phyloP scores from a whole-genome alignment of 768 basidiomycete genomes.

The Russula sp. region DNA sequence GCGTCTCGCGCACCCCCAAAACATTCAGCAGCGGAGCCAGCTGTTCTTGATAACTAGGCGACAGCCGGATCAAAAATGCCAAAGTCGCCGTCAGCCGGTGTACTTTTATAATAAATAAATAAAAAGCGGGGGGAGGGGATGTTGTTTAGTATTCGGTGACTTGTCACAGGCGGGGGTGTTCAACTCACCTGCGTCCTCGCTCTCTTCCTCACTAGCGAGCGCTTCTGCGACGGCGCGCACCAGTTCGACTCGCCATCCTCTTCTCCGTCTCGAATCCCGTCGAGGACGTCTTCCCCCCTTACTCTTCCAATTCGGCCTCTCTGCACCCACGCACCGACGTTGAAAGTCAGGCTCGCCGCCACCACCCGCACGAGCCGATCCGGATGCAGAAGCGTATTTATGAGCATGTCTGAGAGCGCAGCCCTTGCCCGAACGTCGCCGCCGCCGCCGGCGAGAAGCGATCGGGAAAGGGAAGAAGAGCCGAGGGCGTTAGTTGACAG shows the following conservation, averaged over 20 bases:
- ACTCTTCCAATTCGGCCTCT: conserved; percentile 45
- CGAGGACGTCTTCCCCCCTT: conserved; percentile 28
- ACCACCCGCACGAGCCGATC: conserved; percentile 69
- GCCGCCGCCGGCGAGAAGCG: conserved; percentile 36
- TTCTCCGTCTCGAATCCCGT: conserved; percentile 35
- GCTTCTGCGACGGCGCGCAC: conserved; percentile 80
- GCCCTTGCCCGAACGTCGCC: conserved; percentile 28
- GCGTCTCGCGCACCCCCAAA: conserved; percentile 50
- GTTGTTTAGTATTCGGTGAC: too few species aligned
- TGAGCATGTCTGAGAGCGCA: conserved; percentile 48
- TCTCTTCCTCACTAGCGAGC: conserved; percentile 59
- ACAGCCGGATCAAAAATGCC: too few species aligned
- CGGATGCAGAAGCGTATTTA: conserved; percentile 61
- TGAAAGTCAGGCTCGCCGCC: conserved; percentile 78
- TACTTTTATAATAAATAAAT: too few species aligned
- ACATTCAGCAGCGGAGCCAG: conserved; percentile 60
- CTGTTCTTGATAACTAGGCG: conserved; percentile 54
- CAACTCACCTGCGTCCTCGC: conserved; percentile 73
- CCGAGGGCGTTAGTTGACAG: conserved; percentile 66
- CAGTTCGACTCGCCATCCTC: conserved; percentile 77
- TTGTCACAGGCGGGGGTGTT: neutral
- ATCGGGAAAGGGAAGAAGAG: conserved; percentile 36
- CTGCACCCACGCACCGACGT: conserved; percentile 64
- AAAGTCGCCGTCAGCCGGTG: too few species aligned
- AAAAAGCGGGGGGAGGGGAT: too few species aligned